These are phyloP conservation scores for Circinella minor DNA, from an alignment of 371 early-diverging fungal species.

Conservation along the genomic window DNA sequence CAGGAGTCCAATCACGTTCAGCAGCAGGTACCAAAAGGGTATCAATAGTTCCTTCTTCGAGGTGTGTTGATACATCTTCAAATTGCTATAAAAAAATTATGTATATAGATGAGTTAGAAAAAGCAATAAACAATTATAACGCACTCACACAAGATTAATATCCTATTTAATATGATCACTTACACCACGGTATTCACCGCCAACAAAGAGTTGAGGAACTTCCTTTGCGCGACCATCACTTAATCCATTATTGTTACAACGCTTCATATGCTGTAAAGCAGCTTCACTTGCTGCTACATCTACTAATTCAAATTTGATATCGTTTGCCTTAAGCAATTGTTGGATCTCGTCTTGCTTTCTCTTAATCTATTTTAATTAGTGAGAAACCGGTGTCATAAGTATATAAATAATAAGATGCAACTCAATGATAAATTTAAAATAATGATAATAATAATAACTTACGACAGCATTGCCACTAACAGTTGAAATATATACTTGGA, in stretches of 20 bases:
- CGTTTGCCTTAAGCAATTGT: slow-evolving; percentile 33
- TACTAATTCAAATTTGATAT: slow-evolving; percentile 40
- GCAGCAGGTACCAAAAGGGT: slow-evolving; percentile 16
- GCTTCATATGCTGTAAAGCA: slow-evolving; percentile 49
- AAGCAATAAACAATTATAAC: neutral
- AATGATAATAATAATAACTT: slow-evolving; percentile 10
- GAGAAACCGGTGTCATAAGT: neutral
- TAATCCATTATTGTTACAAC: slow-evolving; percentile 32
- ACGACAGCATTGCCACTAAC: slow-evolving; percentile 49
- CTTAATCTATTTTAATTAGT: slow-evolving; percentile 34
- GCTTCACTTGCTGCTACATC: slow-evolving; percentile 52
- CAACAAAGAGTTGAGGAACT: slow-evolving; percentile 50
- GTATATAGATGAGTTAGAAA: neutral
- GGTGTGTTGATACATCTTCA: slow-evolving; percentile 17
- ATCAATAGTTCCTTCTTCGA: slow-evolving; percentile 15
- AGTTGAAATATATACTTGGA: slow-evolving; percentile 49
- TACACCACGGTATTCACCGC: slow-evolving; percentile 45
- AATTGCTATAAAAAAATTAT: slow-evolving; percentile 19
- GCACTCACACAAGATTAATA: neutral
- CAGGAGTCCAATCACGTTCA: slow-evolving; percentile 31
- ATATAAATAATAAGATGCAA: too few species aligned
- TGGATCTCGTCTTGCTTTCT: slow-evolving; percentile 51
- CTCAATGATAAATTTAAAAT: too few species aligned
- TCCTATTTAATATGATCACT: slow-evolving; percentile 23
- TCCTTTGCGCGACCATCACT: slow-evolving; percentile 22